Conservation (phyloP, 2,329 filamentous ascomycete species). For the Pleurostoma richardsiae region DNA sequence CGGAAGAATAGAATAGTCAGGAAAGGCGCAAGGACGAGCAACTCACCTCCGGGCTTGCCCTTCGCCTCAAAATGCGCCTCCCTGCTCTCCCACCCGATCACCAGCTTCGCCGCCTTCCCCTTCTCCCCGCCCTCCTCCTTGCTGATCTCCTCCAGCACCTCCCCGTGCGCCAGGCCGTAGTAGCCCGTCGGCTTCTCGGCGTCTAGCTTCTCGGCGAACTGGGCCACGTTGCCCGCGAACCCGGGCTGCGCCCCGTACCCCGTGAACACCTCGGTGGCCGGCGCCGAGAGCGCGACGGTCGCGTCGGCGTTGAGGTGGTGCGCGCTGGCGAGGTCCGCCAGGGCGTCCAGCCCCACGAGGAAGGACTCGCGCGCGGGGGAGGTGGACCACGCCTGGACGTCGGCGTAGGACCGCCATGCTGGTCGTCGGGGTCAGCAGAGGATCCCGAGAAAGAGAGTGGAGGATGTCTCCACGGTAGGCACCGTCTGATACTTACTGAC, state of each 20-base stretch:
- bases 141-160: slow-evolving; percentile 3
- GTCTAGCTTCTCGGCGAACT: slow-evolving; percentile 10
- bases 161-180: slow-evolving; percentile 3
- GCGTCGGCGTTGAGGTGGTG: slow-evolving; percentile 1
- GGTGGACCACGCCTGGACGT: background rate
- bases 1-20: background rate
- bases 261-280: slow-evolving; percentile 17
- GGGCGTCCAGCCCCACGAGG: background rate
- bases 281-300: slow-evolving; percentile 2
- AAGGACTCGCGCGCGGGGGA: background rate
- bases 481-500: slow-evolving; percentile 1
- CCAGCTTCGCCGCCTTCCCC: slow-evolving; percentile 9
- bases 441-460: background rate
- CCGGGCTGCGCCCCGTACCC: slow-evolving; percentile 12
- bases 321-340: background rate
- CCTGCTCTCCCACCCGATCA: slow-evolving; percentile 16
- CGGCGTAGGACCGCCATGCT: slow-evolving; percentile 8
- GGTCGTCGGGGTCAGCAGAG: background rate
- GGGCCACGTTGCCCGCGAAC: slow-evolving; percentile 9
- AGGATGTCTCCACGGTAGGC: background rate
- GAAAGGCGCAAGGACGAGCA: background rate
- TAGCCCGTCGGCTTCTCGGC: slow-evolving; percentile 6
- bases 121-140: background rate
- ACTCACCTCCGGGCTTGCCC: slow-evolving; percentile 1
- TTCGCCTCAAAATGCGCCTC: slow-evolving; percentile 15